Conservation (phyloP, 108 stramenopile species). For the Skeletonema potamos region DNA sequence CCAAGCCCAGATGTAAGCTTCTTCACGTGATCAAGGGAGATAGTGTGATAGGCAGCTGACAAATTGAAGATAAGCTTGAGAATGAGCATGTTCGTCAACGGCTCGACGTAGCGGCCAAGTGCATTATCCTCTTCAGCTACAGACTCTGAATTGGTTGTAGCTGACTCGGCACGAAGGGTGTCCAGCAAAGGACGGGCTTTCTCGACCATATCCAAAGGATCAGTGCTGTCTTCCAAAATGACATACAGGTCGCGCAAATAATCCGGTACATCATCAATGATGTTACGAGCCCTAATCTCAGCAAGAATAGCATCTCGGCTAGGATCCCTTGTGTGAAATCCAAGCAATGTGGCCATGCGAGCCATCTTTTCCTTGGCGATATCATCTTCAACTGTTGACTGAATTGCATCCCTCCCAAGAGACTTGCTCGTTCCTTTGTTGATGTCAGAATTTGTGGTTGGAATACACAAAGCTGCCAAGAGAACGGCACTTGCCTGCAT, state of each 20-base stretch:
- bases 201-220: slow-evolving; percentile 81
- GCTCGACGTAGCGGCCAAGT: slow-evolving; percentile 65
- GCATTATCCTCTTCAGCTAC: slow-evolving; percentile 54
- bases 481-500: slow-evolving; percentile 86
- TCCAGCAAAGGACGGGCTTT: slow-evolving; percentile 73
- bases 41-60: slow-evolving; percentile 85
- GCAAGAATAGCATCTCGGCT: slow-evolving; percentile 85
- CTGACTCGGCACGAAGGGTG: slow-evolving; percentile 52
- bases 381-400: slow-evolving; percentile 72
- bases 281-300: slow-evolving; percentile 68
- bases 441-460: slow-evolving; percentile 38
- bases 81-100: slow-evolving; percentile 68
- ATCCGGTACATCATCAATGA: slow-evolving; percentile 76
- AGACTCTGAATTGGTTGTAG: slow-evolving; percentile 1
- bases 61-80: slow-evolving; percentile 88
- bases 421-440: slow-evolving; percentile 7
- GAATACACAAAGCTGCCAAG: slow-evolving; percentile 91
- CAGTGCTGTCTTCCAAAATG: slow-evolving; percentile 76
- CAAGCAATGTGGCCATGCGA: slow-evolving; percentile 94
- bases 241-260: slow-evolving; percentile 79
- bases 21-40: slow-evolving; percentile 85
- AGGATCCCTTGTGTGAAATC: slow-evolving; percentile 89
- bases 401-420: slow-evolving; percentile 37
- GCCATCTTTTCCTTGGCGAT: slow-evolving; percentile 91
- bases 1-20: slow-evolving; percentile 73